Evolutionary conservation across 305 asterid genomes (phyloP), one percentile per base, ranked within the genome.

Genomic region (Coffea humblotiana): DNA sequence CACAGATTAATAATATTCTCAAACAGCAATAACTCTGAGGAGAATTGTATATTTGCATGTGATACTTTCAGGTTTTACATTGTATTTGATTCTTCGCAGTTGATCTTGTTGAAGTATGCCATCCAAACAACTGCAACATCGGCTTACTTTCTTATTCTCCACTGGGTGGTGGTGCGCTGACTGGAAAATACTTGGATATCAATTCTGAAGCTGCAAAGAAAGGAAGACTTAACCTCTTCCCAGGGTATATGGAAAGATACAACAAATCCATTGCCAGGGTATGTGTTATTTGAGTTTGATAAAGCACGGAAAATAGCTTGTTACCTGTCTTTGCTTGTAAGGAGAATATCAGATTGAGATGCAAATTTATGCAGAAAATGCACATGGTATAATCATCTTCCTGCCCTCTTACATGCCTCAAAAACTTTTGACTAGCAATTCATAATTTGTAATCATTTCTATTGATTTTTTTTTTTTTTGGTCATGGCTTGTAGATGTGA

Each of bases 191-290:
- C 87, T 88, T 93, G 61, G 94, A 93, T 84, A 74, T 51, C n/a
- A 80, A 88, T 63, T 91, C 99, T 43, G 92, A 92, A 82, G 98
- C 93, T 83, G 92, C 99, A 8, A 89, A 80, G 80, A 87, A 32
- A 40, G 99, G 99, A 81, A 90, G 99, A 86, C 71, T 95, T 8
- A 87, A 91, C 84, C 88, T 93, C 77, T 95, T 92, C 78, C 97
- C 97, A 0, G 94, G 98, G 66, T 95, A 92, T 90, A 95, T 95
- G 98, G 97, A 92, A 79, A 90, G 99, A 92, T 95, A 92, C 93
- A 90, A 88, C 47, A 89, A 82, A 80, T 95, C 98, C 25, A 76
- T 87, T 52, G 77, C 97, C 72, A 90, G 90, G 92, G 99, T 93
- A 87, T 60, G 71, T 74, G 60, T 81, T 64, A 23, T 74, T 74